phyloP scores from a whole-genome alignment of 1,139 yeast species.

The Spathaspora sp. region DNA sequence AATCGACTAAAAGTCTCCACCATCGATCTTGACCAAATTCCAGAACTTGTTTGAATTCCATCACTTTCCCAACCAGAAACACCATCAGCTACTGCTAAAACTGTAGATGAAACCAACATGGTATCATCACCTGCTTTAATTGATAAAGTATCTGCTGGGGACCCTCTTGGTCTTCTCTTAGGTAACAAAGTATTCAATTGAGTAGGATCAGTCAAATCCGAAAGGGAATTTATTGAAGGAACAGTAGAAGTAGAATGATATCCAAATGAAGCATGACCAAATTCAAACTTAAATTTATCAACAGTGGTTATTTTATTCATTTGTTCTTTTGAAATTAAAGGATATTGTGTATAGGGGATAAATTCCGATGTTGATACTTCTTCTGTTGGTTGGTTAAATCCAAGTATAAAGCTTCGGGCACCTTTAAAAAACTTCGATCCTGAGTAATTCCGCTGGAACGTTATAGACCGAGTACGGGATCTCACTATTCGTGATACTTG shows the following conservation, averaged over 20 bases:
- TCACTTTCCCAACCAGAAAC: constrained; percentile 60
- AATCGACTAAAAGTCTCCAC: constrained; percentile 52
- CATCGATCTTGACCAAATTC: constrained; percentile 58
- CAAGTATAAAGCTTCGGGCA: constrained; percentile 29
- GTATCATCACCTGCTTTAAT: constrained; percentile 63
- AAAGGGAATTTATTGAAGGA: constrained; percentile 49
- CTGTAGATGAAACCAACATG: constrained; percentile 56
- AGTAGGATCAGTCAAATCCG: constrained; percentile 53
- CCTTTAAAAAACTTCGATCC: constrained; percentile 22
- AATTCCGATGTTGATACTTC: constrained; percentile 24
- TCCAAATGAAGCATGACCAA: constrained; percentile 48
- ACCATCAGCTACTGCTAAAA: constrained; percentile 61
- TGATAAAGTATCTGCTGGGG: constrained; percentile 53
- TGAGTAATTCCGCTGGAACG: neutral
- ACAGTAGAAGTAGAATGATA: constrained; percentile 42
- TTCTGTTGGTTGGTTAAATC: constrained; percentile 16
- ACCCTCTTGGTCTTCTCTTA: constrained; percentile 52
- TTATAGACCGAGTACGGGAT: neutral
- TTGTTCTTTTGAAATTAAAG: constrained; percentile 42
- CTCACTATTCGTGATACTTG: neutral
- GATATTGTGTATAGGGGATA: constrained; percentile 44
- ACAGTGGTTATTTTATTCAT: constrained; percentile 30
- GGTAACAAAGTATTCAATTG: constrained; percentile 49
- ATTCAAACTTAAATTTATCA: constrained; percentile 46
- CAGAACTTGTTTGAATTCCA: constrained; percentile 38